Base-by-base conservation (phyloP, 2,329 filamentous ascomycete species). In the Beauveria sp. region DNA sequence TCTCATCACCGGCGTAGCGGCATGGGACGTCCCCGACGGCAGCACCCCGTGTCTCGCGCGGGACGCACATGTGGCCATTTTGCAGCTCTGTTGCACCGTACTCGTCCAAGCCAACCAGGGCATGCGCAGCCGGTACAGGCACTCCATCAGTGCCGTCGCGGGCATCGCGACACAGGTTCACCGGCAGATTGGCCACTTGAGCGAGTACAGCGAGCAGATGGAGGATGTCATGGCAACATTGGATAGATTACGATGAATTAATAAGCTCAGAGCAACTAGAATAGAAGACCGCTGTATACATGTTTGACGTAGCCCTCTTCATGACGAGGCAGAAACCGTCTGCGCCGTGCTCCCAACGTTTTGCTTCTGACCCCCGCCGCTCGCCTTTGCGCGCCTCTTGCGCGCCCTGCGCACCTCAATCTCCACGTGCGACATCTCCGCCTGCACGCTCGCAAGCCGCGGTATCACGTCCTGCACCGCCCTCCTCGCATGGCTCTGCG, bases 381-480 rank as follows among this genome's bases (percentile, higher is more conserved):
- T 54, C 1, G 74, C 75, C 70, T 83, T 84, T 28, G 77, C 76
- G 41, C 80, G 74, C 72, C 71, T 79, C 74, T 86, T 85, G 61
- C 79, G 75, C 41, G 80, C 82, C 61, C 87, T 77, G 43, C 87
- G 79, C 59, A 93, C 85, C 65, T 88, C 82, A 56, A 87, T 84
- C 75, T 92, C 89, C 5, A 90, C 70, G n/a, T 74, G 73, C 16
- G 78, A 77, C 81, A 93, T 85, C 67, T 84, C 80, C 30, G 78
- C 77, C 41, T 79, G 77, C n/a, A 89, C 71, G 1, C 79, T 80
- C 7, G 79, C 79, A 9, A 91, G 74, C 44, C 73, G 73, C 1
- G 85, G 81, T 2, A 92, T 72, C 3, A 87, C 70, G 0, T 79
- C 72, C 59, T 85, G 81, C 3, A 91, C 78, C 0, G 79, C 79